Base-by-base conservation (phyloP, 805 yeast genomes). In the Starmerella lactis-condensi region DNA sequence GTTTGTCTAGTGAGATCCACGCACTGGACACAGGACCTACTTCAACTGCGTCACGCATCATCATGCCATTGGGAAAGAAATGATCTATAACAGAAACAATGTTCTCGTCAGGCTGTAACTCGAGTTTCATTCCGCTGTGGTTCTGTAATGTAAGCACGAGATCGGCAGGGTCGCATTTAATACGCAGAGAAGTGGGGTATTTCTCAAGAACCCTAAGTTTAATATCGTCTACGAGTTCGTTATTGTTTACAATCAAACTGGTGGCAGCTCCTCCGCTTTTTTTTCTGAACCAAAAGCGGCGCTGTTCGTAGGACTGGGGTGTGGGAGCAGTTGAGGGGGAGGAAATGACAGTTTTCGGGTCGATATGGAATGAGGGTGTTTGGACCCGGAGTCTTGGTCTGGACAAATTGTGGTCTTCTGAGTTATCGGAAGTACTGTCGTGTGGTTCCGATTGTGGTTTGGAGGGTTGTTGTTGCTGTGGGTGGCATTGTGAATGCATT, bases 201-300 rank as follows among this genome's bases (percentile, higher is more conserved):
- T 73, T 76, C 27, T 55, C 56, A 22, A 72, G 52, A 1, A 83
- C 62, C 36, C 69, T 62, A 8, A 62, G 56, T 46, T 83, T 83
- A 43, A 83, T 57, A 51, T 85, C 53, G 51, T 83, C 96, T 4
- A 83, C 64, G 1, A 82, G 62, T 46, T 77, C 85, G 14, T 52
- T 47, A 19, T 68, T 68, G 12, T 60, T 58, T 13, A 77, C 74
- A 35, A 60, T 48, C 5, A 83, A 53, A 1, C 91, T 67, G 0
- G 93, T 78, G 3, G 95, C 76, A 12, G 50, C 46, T 6, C 54
- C 46, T 20, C 52, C 49, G 3, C 54, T 47, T 26, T 38, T 38
- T 27, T 35, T 38, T 16, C 42, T 36, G 25, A 39, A 30, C 43
- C 43, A 39, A 19, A 39, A 33, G 17, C 43, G 31, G 21, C 29